phyloP scores from a whole-genome alignment of 2,329 filamentous ascomycete species.

The Diaporthe velutina region DNA sequence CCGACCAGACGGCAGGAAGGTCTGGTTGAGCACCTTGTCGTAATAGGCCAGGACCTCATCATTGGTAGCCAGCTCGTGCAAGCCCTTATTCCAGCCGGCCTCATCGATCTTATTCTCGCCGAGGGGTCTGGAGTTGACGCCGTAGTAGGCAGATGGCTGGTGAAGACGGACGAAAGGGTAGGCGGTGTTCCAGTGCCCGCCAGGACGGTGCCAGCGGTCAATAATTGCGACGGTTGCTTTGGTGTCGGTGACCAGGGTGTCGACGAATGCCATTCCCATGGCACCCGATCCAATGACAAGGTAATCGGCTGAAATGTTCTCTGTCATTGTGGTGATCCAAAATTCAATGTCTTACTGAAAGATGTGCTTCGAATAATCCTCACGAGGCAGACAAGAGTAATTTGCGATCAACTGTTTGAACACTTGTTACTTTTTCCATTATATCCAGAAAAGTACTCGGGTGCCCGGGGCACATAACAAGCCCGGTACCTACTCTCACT shows the following conservation, averaged over 20 bases:
- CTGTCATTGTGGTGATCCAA: not conserved
- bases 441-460: not conserved
- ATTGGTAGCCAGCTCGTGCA: not conserved
- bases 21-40: not conserved
- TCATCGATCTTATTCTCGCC: not conserved
- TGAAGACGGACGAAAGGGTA: not conserved
- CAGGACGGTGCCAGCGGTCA: not conserved
- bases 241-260: not conserved
- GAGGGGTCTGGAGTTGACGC: not conserved
- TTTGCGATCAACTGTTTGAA: not conserved
- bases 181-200: not conserved
- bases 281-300: not conserved
- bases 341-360: not conserved
- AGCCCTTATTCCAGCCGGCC: not conserved
- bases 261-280: slow-evolving; percentile 1
- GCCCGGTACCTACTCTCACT: not conserved
- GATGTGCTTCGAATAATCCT: not conserved
- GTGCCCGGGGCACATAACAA: not conserved
- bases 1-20: not conserved
- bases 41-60: not conserved
- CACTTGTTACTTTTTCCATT: not conserved
- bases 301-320: not conserved
- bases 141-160: not conserved
- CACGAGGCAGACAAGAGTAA: not conserved
- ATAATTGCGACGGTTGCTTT: not conserved